These are phyloP conservation scores for Colletotrichum aenigma DNA, from an alignment of 2,329 filamentous ascomycete species.

Conservation along the genomic window DNA sequence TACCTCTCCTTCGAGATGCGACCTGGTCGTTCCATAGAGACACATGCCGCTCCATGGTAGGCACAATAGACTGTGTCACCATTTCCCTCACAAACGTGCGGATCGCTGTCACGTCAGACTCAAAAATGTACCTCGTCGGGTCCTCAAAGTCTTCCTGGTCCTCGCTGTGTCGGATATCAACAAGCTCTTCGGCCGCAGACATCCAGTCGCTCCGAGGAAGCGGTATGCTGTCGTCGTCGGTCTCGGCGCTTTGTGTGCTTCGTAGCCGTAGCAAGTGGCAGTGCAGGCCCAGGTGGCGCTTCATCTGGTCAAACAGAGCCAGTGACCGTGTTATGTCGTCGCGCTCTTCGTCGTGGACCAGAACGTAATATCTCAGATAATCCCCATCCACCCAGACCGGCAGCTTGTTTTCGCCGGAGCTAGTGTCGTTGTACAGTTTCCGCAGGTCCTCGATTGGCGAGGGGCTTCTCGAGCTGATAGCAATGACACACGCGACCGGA, in stretches of 20 bases:
- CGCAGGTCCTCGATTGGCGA: conserved; percentile 87
- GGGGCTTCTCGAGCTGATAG: conserved; percentile 87
- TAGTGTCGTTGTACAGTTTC: conserved; percentile 84
- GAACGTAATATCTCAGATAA: conserved; percentile 92
- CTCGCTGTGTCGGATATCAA: conserved; percentile 72
- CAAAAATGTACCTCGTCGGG: conserved; percentile 80
- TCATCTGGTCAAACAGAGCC: conserved; percentile 96
- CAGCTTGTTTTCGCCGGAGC: conserved; percentile 72
- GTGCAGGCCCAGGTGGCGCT: conserved; percentile 94
- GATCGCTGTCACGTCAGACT: conserved; percentile 88
- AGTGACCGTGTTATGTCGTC: conserved; percentile 93
- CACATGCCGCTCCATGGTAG: conserved; percentile 92
- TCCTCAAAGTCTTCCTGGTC: conserved; percentile 73
- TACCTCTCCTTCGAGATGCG: conserved; percentile 83
- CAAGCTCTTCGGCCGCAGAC: conserved; percentile 83
- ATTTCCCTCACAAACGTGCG: conserved; percentile 91
- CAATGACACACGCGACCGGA: conserved; percentile 92
- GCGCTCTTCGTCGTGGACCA: conserved; percentile 94
- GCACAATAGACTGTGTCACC: conserved; percentile 91
- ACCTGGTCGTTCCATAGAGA: conserved; percentile 97
- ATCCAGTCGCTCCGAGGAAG: conserved; percentile 88
- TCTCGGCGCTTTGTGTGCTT: conserved; percentile 83
- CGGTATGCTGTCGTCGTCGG: conserved; percentile 87
- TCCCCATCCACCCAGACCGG: conserved; percentile 90
- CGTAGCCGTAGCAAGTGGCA: conserved; percentile 89